Evolutionary conservation across 1,139 yeast species (phyloP).

Genomic region (Pichia sp.): DNA sequence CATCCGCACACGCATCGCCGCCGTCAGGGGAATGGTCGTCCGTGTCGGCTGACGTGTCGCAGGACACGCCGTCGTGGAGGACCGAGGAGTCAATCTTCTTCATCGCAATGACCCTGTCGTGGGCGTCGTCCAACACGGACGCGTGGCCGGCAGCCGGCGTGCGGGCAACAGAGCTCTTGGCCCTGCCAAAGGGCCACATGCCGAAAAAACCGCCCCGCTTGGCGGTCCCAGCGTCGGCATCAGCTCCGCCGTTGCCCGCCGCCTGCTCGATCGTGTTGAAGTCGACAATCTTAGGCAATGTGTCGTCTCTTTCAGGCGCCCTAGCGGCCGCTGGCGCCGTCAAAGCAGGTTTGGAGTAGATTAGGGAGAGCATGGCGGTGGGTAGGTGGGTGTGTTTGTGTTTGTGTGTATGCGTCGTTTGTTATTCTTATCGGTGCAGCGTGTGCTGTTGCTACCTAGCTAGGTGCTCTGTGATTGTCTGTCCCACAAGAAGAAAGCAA

Average conservation of each 20-base stretch:
- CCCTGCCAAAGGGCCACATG: constrained; percentile 24
- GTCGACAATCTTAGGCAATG: constrained; percentile 22
- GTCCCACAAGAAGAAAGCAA: no score
- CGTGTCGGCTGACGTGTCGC: no score
- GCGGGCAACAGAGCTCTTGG: not conserved
- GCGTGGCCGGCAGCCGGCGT: no score
- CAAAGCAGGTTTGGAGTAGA: constrained; percentile 5
- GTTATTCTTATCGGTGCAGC: no score
- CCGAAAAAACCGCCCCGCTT: constrained; percentile 5
- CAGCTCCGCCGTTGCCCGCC: not conserved
- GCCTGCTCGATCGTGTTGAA: constrained; percentile 21
- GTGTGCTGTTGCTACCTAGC: no score
- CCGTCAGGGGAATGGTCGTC: no score
- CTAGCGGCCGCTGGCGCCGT: not conserved
- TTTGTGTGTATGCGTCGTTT: no score
- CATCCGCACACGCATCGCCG: constrained; percentile 19
- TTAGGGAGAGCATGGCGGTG: constrained; percentile 15
- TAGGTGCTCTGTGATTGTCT: no score
- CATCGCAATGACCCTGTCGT: constrained; percentile 33
- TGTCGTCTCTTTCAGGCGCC: not conserved
- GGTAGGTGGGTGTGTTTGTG: no score
- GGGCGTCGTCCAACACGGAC: not conserved
- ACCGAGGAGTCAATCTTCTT: constrained; percentile 18
- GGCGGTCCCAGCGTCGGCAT: constrained; percentile 1
- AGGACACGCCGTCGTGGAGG: not conserved